A percentile compares a stretch with the other conserved stretches of the same genome.
phyloP scores from a whole-genome alignment of 768 basidiomycete species.

The Lactarius vividus region DNA sequence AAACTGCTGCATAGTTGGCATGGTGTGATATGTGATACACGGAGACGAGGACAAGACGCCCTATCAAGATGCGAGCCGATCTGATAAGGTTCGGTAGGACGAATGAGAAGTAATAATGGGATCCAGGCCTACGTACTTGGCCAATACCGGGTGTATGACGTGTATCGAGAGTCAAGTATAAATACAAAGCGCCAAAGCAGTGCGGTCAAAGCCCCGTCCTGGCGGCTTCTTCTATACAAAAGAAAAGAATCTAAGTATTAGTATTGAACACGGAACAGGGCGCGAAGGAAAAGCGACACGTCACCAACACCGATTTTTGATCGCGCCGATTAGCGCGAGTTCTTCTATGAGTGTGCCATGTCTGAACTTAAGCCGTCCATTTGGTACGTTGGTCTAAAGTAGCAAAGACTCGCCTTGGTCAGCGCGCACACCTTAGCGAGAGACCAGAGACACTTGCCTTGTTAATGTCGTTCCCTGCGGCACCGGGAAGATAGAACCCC shows the following conservation, averaged over 20 bases:
- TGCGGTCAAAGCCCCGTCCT: background rate
- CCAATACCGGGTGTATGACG: background rate
- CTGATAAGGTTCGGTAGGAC: background rate
- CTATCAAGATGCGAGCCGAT: background rate
- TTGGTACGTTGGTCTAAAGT: conserved; percentile 91
- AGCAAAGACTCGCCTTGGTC: background rate
- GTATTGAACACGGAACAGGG: background rate
- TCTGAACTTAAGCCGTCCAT: conserved; percentile 87
- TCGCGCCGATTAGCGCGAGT: conserved; percentile 56
- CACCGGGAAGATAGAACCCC: conserved; percentile 90
- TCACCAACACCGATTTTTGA: conserved; percentile 4
- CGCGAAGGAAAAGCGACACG: background rate
- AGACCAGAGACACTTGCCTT: conserved; percentile 52
- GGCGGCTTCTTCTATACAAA: background rate
- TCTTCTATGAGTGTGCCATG: conserved; percentile 88
- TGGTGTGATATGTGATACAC: background rate
- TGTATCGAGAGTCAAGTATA: background rate
- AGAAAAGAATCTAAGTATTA: background rate
- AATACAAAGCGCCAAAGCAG: background rate
- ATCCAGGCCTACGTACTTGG: no score
- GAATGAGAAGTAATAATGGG: background rate
- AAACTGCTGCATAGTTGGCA: background rate
- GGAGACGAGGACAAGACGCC: background rate
- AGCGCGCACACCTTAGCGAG: background rate
- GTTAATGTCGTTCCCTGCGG: conserved; percentile 92